phyloP scores from a whole-genome alignment of 805 yeast genomes.

The Ogataea dorogensis region DNA sequence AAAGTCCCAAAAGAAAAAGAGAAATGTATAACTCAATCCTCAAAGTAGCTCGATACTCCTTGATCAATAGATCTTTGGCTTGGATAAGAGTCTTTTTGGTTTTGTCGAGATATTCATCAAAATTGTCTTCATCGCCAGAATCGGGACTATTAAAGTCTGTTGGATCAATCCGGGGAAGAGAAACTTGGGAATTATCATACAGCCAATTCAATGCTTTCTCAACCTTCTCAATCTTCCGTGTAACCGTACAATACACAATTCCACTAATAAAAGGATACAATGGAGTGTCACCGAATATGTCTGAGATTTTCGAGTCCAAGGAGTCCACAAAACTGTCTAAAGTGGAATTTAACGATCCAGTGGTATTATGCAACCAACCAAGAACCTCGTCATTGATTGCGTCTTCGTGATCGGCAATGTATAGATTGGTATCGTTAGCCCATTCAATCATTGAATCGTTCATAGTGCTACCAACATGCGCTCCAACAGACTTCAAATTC shows the following conservation, averaged over 20 bases:
- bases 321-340: constrained; percentile 52
- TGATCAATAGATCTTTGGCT: constrained; percentile 31
- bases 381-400: constrained; percentile 62
- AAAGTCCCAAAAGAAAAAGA: constrained; percentile 41
- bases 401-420: constrained; percentile 47
- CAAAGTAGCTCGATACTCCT: constrained; percentile 36
- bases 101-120: constrained; percentile 16
- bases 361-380: constrained; percentile 60
- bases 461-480: constrained; percentile 23
- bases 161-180: constrained; percentile 49
- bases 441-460: constrained; percentile 42
- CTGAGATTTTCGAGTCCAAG: constrained; percentile 58
- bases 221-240: constrained; percentile 62
- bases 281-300: constrained; percentile 66
- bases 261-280: constrained; percentile 60
- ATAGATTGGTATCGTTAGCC: constrained; percentile 55
- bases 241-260: constrained; percentile 77
- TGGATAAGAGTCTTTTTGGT: constrained; percentile 27
- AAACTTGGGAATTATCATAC: constrained; percentile 55
- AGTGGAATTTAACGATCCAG: constrained; percentile 59
- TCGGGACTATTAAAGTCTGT: constrained; percentile 6
- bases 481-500: constrained; percentile 13
- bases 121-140: constrained; percentile 7
- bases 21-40: constrained; percentile 48
- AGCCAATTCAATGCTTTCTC: constrained; percentile 82